These are phyloP conservation scores for Blastomyces gilchristii DNA, from an alignment of 2,329 filamentous ascomycete genomes.

Conservation along the genomic window DNA sequence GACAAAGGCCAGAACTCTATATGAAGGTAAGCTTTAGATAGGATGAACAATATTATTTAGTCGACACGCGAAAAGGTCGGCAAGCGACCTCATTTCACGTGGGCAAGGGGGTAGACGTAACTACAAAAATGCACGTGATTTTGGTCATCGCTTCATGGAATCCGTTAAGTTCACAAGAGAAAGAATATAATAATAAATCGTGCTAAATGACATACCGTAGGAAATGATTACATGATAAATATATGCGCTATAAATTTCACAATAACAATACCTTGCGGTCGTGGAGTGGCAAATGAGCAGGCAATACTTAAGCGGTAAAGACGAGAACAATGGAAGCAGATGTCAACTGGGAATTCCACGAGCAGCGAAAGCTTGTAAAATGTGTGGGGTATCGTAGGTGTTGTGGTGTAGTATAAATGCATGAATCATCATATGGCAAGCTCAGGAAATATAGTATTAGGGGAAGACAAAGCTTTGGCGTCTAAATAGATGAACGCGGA, in stretches of 20 bases:
- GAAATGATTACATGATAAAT: background rate
- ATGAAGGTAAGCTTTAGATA: background rate
- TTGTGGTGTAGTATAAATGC: background rate
- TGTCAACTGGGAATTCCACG: background rate
- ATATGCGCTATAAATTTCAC: background rate
- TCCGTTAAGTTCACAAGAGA: background rate
- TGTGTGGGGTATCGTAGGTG: background rate
- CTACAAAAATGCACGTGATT: background rate
- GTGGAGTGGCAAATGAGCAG: too few species aligned
- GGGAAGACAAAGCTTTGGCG: background rate
- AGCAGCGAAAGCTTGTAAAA: background rate
- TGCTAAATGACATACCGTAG: background rate
- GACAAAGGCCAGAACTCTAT: background rate
- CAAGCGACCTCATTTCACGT: background rate
- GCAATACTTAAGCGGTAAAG: background rate
- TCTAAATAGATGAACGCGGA: background rate
- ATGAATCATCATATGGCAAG: background rate
- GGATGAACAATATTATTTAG: background rate
- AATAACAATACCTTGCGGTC: background rate
- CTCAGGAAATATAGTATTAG: background rate
- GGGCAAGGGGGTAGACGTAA: background rate
- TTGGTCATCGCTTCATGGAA: background rate
- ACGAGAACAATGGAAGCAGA: background rate
- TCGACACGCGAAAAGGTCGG: background rate
- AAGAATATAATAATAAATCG: background rate